Conservation (phyloP, 2,329 filamentous ascomycete species). For the Scedosporium dehoogii region DNA sequence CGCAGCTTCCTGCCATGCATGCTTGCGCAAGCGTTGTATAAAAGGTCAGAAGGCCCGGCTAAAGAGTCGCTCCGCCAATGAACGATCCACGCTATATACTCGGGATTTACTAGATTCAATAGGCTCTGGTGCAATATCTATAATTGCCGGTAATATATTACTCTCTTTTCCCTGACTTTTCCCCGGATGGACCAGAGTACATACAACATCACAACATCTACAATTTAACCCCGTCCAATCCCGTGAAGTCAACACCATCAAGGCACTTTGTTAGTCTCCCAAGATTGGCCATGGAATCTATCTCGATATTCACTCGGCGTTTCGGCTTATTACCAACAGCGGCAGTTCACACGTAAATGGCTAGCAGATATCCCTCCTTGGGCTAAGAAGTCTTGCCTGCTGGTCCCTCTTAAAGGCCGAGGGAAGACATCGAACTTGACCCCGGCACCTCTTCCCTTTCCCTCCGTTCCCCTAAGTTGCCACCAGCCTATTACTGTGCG, state of each 20-base stretch:
- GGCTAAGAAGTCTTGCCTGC: background rate
- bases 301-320: constrained; percentile 1
- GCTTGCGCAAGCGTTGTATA: background rate
- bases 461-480: background rate
- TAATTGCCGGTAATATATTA: background rate
- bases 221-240: background rate
- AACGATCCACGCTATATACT: background rate
- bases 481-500: background rate
- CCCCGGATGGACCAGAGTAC: background rate
- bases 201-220: background rate
- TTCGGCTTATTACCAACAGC: background rate
- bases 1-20: background rate
- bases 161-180: background rate
- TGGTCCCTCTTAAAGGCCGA: background rate
- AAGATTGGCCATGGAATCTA: background rate
- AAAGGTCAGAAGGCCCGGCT: background rate
- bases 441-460: background rate
- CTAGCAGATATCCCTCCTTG: background rate
- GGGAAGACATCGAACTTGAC: background rate
- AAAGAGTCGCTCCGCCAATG: background rate
- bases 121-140: background rate
- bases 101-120: background rate
- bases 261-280: background rate
- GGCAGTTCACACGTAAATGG: background rate
- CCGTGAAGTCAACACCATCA: background rate